Base-by-base conservation (phyloP, 805 yeast genomes). In the Saccharomycopsis lassenensis region DNA sequence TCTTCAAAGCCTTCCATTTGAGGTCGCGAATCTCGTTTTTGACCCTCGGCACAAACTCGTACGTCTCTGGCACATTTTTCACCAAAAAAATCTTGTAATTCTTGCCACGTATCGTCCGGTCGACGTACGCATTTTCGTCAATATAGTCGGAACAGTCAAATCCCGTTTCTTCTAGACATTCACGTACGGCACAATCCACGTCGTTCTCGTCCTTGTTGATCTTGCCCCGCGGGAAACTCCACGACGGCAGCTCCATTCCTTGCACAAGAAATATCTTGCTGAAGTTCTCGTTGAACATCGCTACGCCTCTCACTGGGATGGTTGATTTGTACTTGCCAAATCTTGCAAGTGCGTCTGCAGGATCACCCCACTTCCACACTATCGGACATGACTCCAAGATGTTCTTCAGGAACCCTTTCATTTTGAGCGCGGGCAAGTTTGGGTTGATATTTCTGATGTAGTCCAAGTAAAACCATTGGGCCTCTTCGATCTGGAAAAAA, bases 141-240 rank as follows among this genome's bases (percentile, higher is more conserved):
- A 87, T 65, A 45, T 67, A 70, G 12, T 73, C 74, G 1, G 77
- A 57, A 33, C 84, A 77, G 55, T 91, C 93, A 51, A 78, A 87
- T 0, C 97, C 95, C 11, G 87, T 89, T 57, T 91, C 99, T 58
- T 91, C 99, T 44, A 69, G 69, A 16, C 83, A 86, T 55, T 91
- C 99, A 49, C 99, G 71, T 10, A 84, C 58, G 4, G 97, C 96
- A 61, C 98, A 93, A 36, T 71, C 76, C 4, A 74, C 67, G 56
- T 91, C 98, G 11, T 75, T 63, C 61, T 91, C 99, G 52, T 78
- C 93, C 53, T 91, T 87, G 25, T 93, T 83, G 39, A 91, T 91
- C 57, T 91, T 91, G 4, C 99, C 99, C 55, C 95, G 67, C 4
- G 99, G 99, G 51, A 91, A 91, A 5, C 95, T 81, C 97, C 97